Conservation (phyloP, 1,284 basidiomycete species). For the Moesziomyces sp. region DNA sequence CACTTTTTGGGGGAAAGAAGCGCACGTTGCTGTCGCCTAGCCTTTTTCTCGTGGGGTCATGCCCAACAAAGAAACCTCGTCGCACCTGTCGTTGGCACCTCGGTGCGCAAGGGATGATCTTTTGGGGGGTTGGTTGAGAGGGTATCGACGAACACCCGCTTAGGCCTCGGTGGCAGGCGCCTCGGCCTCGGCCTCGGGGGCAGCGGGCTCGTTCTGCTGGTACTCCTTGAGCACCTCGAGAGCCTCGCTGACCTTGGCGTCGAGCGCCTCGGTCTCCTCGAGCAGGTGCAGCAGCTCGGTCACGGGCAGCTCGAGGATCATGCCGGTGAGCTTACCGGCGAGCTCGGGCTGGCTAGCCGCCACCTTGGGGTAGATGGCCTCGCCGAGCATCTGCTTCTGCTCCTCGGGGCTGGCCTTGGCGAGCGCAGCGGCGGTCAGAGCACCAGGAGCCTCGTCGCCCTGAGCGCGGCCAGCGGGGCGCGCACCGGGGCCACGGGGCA, state of each 20-base stretch:
- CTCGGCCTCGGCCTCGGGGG: constrained; percentile 34
- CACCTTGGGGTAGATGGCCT: constrained; percentile 68
- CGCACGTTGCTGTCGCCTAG: constrained; percentile 5
- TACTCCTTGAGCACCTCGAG: constrained; percentile 67
- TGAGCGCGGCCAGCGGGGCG: constrained; percentile 44
- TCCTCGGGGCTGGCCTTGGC: constrained; percentile 67
- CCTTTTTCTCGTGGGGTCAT: too few relatives aligned
- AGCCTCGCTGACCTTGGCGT: constrained; percentile 66
- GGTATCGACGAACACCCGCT: constrained; percentile 6
- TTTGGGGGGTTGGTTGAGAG: constrained; percentile 10
- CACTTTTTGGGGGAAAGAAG: background rate
- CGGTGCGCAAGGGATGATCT: constrained; percentile 13
- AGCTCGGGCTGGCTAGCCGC: constrained; percentile 62
- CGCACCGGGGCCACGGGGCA: constrained; percentile 41
- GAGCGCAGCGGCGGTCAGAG: constrained; percentile 63
- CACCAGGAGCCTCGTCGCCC: constrained; percentile 43
- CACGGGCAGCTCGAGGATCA: constrained; percentile 68
- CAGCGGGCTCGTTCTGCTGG: constrained; percentile 54
- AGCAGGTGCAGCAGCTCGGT: constrained; percentile 66
- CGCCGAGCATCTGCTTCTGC: constrained; percentile 68
- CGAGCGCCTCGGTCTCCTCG: constrained; percentile 65
- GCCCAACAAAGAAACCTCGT: too few relatives aligned
- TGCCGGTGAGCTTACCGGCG: constrained; percentile 67
- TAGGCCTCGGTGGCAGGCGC: constrained; percentile 44
- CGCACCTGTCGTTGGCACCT: too few relatives aligned